Conservation (phyloP, 805 yeast species). For the Candida peoriensis region DNA sequence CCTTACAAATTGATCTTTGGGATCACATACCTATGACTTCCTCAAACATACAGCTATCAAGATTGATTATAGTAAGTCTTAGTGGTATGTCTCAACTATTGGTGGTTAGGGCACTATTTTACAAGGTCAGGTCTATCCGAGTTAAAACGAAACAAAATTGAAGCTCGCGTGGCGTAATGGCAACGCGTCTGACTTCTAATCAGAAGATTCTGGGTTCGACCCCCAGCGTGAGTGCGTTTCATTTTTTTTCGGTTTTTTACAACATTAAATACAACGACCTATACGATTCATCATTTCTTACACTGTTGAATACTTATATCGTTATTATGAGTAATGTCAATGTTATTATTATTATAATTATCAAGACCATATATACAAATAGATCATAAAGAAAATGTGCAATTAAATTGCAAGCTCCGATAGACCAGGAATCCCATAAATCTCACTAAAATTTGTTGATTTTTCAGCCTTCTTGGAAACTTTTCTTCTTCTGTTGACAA, state of each 20-base stretch:
- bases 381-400: no score
- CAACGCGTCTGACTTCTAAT: slow-evolving; percentile 26
- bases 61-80: no score
- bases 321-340: not conserved
- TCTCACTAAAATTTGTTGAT: slow-evolving; percentile 20
- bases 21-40: no score
- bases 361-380: not conserved
- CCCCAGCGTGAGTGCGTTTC: slow-evolving; percentile 41
- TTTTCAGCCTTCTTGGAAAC: slow-evolving; percentile 11
- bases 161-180: slow-evolving; percentile 16
- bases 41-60: no score
- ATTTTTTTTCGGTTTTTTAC: slow-evolving; percentile 3
- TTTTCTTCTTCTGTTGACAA: slow-evolving; percentile 43
- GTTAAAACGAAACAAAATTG: no score
- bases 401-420: slow-evolving; percentile 15
- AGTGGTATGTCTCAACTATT: no score
- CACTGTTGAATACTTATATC: not conserved
- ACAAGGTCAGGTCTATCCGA: no score
- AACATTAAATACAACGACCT: not conserved
- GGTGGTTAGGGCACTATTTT: no score
- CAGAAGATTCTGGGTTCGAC: slow-evolving; percentile 48
- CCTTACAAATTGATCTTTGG: no score
- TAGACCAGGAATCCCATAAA: slow-evolving; percentile 16
- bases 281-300: not conserved
- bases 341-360: not conserved